Percentiles rank a stretch among this genome's conserved stretches.
Evolutionary conservation across 2,329 filamentous ascomycete species (phyloP).

Genomic region (Aspergillus eucalypticola): DNA sequence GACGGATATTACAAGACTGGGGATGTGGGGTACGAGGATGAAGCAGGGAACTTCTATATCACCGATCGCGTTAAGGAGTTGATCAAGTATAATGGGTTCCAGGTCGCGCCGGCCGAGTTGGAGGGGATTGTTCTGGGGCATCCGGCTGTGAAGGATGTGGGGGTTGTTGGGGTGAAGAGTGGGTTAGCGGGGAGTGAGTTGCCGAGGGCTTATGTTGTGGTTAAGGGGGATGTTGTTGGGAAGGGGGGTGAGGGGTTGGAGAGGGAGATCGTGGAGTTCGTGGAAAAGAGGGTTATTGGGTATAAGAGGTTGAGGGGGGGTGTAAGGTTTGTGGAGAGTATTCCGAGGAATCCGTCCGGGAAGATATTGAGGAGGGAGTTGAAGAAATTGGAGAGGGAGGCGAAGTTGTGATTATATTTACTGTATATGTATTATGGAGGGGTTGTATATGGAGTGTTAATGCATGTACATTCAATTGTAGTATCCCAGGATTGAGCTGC

Average conservation of each 20-base stretch:
- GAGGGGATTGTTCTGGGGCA: conserved; percentile 50
- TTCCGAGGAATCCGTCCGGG: conserved; percentile 37
- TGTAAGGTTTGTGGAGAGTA: conserved; percentile 32
- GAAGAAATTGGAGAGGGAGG: conserved; percentile 19
- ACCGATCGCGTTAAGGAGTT: conserved; percentile 69
- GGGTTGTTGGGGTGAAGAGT: conserved; percentile 59
- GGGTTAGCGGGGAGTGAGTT: conserved; percentile 60
- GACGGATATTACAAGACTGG: conserved; percentile 81
- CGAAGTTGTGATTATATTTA: background rate
- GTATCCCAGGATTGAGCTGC: too few relatives aligned
- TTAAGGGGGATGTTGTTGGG: conserved; percentile 12
- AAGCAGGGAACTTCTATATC: conserved; percentile 74
- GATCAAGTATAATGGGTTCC: conserved; percentile 64
- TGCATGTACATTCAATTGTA: too few relatives aligned
- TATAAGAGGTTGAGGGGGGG: conserved; percentile 38
- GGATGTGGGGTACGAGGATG: conserved; percentile 71
- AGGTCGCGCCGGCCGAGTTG: conserved; percentile 64
- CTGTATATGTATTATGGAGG: background rate
- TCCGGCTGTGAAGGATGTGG: conserved; percentile 52
- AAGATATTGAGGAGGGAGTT: conserved; percentile 33
- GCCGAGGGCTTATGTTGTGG: conserved; percentile 59
- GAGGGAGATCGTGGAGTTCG: conserved; percentile 33
- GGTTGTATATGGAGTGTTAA: too few relatives aligned
- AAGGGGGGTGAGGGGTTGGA: conserved; percentile 39
- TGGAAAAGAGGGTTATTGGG: conserved; percentile 30